Conservation (phyloP, 495 filamentous ascomycete genomes). For the Xylaria intraflava region DNA sequence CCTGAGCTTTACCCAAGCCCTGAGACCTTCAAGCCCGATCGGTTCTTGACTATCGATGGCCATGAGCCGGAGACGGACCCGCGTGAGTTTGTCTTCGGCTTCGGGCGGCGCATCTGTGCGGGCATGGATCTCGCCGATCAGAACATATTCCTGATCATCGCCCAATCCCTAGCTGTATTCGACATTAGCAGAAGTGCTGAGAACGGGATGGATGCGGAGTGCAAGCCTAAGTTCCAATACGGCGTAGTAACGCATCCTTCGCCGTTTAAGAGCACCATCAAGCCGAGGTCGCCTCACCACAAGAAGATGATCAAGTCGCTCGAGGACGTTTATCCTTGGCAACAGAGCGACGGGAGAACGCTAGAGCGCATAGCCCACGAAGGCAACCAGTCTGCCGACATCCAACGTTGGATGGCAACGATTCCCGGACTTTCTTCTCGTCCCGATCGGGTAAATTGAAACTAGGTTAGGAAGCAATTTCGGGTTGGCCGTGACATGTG, state of each 20-base stretch:
- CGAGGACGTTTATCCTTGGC: constrained; percentile 40
- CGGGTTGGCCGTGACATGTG: too few species aligned
- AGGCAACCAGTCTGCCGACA: background rate
- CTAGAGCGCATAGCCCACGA: background rate
- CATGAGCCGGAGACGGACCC: constrained; percentile 37
- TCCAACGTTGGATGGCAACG: background rate
- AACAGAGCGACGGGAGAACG: constrained; percentile 30
- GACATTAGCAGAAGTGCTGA: constrained; percentile 27
- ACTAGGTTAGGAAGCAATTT: too few species aligned
- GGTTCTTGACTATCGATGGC: constrained; percentile 25
- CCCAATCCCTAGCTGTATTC: constrained; percentile 38
- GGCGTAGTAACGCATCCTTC: constrained; percentile 31
- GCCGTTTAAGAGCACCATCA: constrained; percentile 29
- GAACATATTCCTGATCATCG: constrained; percentile 38
- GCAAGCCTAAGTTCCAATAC: constrained; percentile 21
- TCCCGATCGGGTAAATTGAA: too few species aligned
- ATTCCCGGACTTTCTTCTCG: background rate
- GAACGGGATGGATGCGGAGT: constrained; percentile 22
- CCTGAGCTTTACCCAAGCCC: constrained; percentile 35
- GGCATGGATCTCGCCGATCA: constrained; percentile 45
- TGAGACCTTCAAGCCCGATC: constrained; percentile 37
- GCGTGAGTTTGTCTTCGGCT: constrained; percentile 43
- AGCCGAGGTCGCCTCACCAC: constrained; percentile 27
- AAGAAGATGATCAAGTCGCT: constrained; percentile 27
- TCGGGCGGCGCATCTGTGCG: constrained; percentile 47